A percentile compares a stretch with the other conserved stretches of the same genome.
phyloP scores from a whole-genome alignment of 2,329 filamentous ascomycete genomes.

The Fusarium lateritium region DNA sequence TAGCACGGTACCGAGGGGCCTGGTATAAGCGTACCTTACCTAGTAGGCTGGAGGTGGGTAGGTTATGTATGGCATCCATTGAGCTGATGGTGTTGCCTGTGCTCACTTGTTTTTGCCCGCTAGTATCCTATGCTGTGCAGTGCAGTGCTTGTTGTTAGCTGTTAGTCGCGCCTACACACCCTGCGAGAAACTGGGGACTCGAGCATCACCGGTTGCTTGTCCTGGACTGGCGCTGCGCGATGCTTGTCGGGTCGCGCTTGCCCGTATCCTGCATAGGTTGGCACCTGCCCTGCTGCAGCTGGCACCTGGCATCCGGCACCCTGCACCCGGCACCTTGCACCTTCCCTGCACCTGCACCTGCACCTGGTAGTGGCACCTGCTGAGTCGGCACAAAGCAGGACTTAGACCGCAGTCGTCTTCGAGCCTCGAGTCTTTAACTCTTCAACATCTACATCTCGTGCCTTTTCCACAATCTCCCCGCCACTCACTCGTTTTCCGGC shows the following conservation, averaged over 20 bases:
- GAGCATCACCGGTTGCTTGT: constrained; percentile 38
- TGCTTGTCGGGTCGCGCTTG: constrained; percentile 44
- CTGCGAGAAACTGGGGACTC: constrained; percentile 36
- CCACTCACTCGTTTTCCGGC: constrained; percentile 47
- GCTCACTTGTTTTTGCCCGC: constrained; percentile 6
- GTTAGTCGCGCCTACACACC: constrained; percentile 27
- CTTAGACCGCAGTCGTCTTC: constrained; percentile 51
- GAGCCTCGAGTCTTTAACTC: constrained; percentile 48
- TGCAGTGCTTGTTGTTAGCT: constrained; percentile 2
- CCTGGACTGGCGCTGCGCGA: constrained; percentile 35
- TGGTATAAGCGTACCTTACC: neutral
- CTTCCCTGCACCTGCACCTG: constrained; percentile 39
- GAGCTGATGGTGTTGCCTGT: constrained; percentile 31
- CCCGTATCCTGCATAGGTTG: constrained; percentile 41
- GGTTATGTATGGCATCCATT: constrained; percentile 3
- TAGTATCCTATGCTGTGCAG: constrained; percentile 3
- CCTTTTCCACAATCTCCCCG: constrained; percentile 42
- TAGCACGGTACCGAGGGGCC: neutral
- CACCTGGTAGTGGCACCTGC: constrained; percentile 44
- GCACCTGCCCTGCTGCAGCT: constrained; percentile 45
- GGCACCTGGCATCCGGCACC: constrained; percentile 44
- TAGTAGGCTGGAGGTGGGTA: constrained; percentile 3
- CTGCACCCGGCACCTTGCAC: constrained; percentile 43
- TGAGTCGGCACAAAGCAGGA: constrained; percentile 49
- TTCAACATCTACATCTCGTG: constrained; percentile 48